phyloP scores from a whole-genome alignment of 169 alveolate genomes.

The Sarcocystis neurona region DNA sequence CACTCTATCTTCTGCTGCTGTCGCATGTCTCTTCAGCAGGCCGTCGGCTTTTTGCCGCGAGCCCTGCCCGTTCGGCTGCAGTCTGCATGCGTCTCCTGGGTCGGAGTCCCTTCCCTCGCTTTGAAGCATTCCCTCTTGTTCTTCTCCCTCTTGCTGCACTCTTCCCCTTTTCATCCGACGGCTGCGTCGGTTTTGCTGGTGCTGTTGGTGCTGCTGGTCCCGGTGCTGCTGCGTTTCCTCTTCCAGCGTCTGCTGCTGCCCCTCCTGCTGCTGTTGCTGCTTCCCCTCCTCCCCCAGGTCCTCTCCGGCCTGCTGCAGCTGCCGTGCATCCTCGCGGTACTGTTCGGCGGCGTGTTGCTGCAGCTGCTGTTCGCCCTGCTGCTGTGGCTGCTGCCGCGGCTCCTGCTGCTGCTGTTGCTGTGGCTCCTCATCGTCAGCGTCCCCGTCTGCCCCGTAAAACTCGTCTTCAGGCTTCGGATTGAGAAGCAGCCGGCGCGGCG shows the following conservation, averaged over 20 bases:
- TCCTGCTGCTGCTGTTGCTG: neutral
- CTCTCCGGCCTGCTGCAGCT: slow-evolving; percentile 13
- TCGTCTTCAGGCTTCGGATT: slow-evolving; percentile 1
- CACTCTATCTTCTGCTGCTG: neutral
- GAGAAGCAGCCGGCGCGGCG: slow-evolving; percentile 23
- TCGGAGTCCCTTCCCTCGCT: neutral
- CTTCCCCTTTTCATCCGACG: neutral
- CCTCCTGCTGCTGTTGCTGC: no score
- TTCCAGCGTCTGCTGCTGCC: no score
- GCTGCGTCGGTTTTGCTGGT: no score
- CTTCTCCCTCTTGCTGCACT: neutral
- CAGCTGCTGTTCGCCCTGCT: neutral
- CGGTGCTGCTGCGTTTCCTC: no score
- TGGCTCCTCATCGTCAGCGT: neutral
- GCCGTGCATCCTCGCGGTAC: neutral
- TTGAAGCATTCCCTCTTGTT: neutral
- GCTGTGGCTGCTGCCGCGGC: neutral
- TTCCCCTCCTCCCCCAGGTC: neutral
- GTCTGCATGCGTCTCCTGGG: neutral
- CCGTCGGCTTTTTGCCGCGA: neutral
- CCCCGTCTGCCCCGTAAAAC: neutral
- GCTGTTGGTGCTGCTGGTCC: no score
- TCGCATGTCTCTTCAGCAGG: neutral
- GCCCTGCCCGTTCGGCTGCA: neutral
- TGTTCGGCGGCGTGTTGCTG: neutral